Conservation (phyloP, 2,329 filamentous ascomycete species). For the Pseudomassariella vexata region DNA sequence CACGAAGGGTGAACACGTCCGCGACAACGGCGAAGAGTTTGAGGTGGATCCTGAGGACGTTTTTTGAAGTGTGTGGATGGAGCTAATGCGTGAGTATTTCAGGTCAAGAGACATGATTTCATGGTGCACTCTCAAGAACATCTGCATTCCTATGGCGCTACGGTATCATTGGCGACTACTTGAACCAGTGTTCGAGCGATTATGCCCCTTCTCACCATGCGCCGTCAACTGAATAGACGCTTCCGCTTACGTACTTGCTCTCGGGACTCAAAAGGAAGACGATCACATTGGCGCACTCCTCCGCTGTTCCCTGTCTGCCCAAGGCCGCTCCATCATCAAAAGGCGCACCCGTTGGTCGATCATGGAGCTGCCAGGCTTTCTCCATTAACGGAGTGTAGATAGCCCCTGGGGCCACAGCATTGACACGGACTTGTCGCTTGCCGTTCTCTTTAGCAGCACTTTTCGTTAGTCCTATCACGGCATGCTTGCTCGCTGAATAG, state of each 20-base stretch:
- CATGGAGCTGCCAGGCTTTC: conserved; percentile 30
- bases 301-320: conserved; percentile 37
- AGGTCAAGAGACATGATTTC: too few relatives aligned
- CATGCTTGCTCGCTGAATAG: conserved; percentile 31
- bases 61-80: conserved; percentile 53
- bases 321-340: conserved; percentile 37
- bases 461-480: conserved; percentile 30
- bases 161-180: too few relatives aligned
- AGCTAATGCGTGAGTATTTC: background rate
- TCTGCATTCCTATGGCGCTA: too few relatives aligned
- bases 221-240: conserved; percentile 40
- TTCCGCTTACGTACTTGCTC: conserved; percentile 39
- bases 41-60: conserved; percentile 80
- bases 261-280: conserved; percentile 41
- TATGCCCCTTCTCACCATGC: conserved; percentile 14
- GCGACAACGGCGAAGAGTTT: conserved; percentile 74
- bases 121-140: too few relatives aligned
- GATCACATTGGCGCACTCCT: conserved; percentile 40
- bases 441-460: conserved; percentile 32
- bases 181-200: conserved; percentile 2
- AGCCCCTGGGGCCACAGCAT: conserved; percentile 41
- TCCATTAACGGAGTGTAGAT: conserved; percentile 46
- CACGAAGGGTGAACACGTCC: conserved; percentile 66
- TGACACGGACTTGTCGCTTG: conserved; percentile 36
- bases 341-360: conserved; percentile 28